Conservation (phyloP, 768 basidiomycete species). For the Auriscalpium microsporum region DNA sequence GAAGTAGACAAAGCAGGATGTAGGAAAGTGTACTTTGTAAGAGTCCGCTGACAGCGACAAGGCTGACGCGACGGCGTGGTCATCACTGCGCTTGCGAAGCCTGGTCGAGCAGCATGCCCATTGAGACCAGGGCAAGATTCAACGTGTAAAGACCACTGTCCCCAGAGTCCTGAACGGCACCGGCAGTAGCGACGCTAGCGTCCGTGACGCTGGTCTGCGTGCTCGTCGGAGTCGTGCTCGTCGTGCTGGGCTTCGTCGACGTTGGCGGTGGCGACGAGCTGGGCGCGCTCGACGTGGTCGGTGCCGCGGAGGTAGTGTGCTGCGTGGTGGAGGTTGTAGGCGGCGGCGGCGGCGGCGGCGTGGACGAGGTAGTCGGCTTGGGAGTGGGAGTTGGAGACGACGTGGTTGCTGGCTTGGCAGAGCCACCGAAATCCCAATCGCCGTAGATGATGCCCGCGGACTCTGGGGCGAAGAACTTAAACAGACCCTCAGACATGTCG, state of each 20-base stretch:
- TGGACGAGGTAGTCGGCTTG: slow-evolving; percentile 1
- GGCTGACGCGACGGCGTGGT: not conserved
- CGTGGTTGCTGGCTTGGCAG: not conserved
- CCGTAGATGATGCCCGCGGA: slow-evolving; percentile 41
- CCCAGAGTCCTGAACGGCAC: not conserved
- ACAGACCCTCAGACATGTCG: slow-evolving; percentile 52
- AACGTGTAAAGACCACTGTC: not conserved
- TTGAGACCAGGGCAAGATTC: not conserved
- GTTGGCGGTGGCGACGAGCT: slow-evolving; percentile 5
- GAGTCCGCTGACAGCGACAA: not conserved
- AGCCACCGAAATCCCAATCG: slow-evolving; percentile 33
- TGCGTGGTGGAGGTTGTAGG: slow-evolving; percentile 4
- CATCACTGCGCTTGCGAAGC: not conserved
- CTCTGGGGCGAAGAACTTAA: slow-evolving; percentile 39
- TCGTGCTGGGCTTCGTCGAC: slow-evolving; percentile 1
- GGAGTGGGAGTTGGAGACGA: slow-evolving; percentile 5
- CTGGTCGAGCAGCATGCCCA: not conserved
- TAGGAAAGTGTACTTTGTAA: too few species aligned
- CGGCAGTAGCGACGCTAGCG: not conserved
- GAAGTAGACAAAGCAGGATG: not conserved
- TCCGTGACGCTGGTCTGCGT: not conserved
- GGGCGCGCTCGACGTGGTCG: not conserved
- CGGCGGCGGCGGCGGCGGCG: slow-evolving; percentile 3
- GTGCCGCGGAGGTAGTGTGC: slow-evolving; percentile 1
- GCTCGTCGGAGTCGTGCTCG: slow-evolving; percentile 4